Conservation (phyloP, 257 asterid species). For the Capsicum chinense region DNA sequence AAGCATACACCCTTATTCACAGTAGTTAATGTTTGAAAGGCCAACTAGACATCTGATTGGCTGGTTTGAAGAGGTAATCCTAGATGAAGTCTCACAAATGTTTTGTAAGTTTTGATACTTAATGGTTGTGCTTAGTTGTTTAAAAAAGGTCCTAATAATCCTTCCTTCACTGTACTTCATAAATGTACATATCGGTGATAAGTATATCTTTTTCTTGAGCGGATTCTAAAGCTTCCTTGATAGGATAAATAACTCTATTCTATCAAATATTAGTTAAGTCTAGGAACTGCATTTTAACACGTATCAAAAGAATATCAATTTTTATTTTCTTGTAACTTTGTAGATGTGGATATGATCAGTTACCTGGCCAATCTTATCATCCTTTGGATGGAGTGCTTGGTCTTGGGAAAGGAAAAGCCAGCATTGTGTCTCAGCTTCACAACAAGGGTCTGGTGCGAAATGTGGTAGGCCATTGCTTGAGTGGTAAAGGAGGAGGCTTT, state of each 20-base stretch:
- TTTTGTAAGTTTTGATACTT: constrained; percentile 10
- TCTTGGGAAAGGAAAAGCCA: constrained; percentile 83
- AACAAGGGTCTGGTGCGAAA: constrained; percentile 70
- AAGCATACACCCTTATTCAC: not conserved
- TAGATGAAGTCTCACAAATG: not conserved
- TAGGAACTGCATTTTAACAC: not conserved
- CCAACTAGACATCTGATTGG: not conserved
- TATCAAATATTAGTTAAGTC: not conserved
- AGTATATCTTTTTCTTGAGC: not conserved
- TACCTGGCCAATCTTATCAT: constrained; percentile 72
- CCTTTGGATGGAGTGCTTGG: constrained; percentile 96
- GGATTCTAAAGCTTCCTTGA: constrained; percentile 16
- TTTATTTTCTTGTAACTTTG: constrained; percentile 1
- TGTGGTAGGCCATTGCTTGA: constrained; percentile 83
- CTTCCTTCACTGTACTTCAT: not conserved
- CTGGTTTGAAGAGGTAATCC: not conserved
- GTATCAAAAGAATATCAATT: not conserved
- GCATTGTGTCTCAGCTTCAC: constrained; percentile 83
- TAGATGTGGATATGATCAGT: constrained; percentile 97
- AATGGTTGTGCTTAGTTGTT: not conserved
- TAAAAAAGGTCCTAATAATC: not conserved
- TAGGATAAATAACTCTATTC: not conserved
- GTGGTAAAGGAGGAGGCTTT: constrained; percentile 72
- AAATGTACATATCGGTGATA: not conserved
- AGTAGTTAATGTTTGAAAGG: not conserved